These are phyloP conservation scores for Phylloporus sp. DNA, from an alignment of 768 basidiomycete species.

Conservation along the genomic window DNA sequence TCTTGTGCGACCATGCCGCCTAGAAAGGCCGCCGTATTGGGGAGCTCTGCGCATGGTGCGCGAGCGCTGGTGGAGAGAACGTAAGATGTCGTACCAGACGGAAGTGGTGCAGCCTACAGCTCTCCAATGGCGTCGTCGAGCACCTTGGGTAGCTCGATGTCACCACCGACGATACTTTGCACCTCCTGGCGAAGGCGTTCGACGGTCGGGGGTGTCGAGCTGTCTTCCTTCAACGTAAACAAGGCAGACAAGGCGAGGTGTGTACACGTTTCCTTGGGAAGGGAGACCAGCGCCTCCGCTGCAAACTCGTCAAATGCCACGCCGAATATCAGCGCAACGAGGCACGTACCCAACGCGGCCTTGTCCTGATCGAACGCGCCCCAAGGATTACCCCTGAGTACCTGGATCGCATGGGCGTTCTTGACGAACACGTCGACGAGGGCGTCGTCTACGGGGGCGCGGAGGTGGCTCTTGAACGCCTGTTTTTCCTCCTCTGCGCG, in stretches of 20 bases:
- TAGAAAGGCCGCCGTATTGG: slow-evolving; percentile 89
- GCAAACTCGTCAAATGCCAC: slow-evolving; percentile 1
- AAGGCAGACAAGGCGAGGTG: slow-evolving; percentile 75
- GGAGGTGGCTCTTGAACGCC: slow-evolving; percentile 47
- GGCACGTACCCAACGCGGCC: slow-evolving; percentile 42
- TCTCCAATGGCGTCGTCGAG: slow-evolving; percentile 66
- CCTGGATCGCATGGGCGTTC: slow-evolving; percentile 69
- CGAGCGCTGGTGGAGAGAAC: slow-evolving; percentile 48
- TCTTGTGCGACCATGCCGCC: slow-evolving; percentile 96
- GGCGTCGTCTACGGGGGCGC: slow-evolving; percentile 42
- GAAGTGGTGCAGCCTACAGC: slow-evolving; percentile 48
- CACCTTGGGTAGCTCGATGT: slow-evolving; percentile 47
- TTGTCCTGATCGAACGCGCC: slow-evolving; percentile 50
- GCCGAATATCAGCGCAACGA: background rate
- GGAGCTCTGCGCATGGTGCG: slow-evolving; percentile 78
- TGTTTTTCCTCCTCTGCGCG: slow-evolving; percentile 68
- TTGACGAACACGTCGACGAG: slow-evolving; percentile 70
- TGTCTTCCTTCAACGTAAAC: slow-evolving; percentile 25
- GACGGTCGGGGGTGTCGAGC: slow-evolving; percentile 37
- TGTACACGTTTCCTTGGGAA: slow-evolving; percentile 55
- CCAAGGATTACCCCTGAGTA: slow-evolving; percentile 61
- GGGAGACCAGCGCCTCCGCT: slow-evolving; percentile 40
- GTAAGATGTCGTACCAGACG: background rate
- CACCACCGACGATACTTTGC: slow-evolving; percentile 45
- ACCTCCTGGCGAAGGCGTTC: slow-evolving; percentile 53